Base-by-base conservation (phyloP, 352 stramenopile genomes). In the Paralagenidium karlingii region DNA sequence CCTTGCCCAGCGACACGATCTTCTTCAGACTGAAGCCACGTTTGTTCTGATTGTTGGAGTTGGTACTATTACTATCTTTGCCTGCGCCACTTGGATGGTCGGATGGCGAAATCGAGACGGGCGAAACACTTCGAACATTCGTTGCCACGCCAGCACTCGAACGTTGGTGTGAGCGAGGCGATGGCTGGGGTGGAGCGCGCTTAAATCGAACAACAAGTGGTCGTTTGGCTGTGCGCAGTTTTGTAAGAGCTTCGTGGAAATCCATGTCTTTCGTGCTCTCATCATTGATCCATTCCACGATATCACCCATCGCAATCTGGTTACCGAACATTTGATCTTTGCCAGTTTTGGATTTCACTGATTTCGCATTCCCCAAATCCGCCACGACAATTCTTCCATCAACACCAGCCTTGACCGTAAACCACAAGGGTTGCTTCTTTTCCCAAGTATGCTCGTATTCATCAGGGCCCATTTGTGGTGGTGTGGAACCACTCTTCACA, bases 381-480 rank as follows among this genome's bases (percentile, higher is more conserved):
- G 78, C 75, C 7, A 92, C 71, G 19, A 87, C 52, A 62, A 88
- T 92, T 25, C 69, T 53, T 2, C 75, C 73, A 18, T 60, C 59
- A 24, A 55, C 47, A 31, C 74, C 73, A 4, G 75, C 68, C 27
- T 74, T 74, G 25, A 92, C 71, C 1, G 78, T 92, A 28, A 92
- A 92, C 13, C 54, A 70, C 33, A 92, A 55, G 12, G 78, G 63
- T 27, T 92, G 78, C 47, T 92, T 92, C 66, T 92, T 92, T 43
- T 92, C 78, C 78, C 78, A 92, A 11, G 84, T 57, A 34, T 92
- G 78, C 20, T 92, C 78, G 38, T 87, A 92, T 34, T 92, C 78
- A 38, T 92, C 74, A 3, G 57, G 56, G 0, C 55, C 47, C 1
- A 71, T 40, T 1, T 92, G 75, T 5, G 78, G 78, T 3, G 75